Percentiles rank a stretch among this genome's conserved stretches.
Evolutionary conservation across 768 basidiomycete species (phyloP).

Genomic region (Tylopilus vinaceipallidus): DNA sequence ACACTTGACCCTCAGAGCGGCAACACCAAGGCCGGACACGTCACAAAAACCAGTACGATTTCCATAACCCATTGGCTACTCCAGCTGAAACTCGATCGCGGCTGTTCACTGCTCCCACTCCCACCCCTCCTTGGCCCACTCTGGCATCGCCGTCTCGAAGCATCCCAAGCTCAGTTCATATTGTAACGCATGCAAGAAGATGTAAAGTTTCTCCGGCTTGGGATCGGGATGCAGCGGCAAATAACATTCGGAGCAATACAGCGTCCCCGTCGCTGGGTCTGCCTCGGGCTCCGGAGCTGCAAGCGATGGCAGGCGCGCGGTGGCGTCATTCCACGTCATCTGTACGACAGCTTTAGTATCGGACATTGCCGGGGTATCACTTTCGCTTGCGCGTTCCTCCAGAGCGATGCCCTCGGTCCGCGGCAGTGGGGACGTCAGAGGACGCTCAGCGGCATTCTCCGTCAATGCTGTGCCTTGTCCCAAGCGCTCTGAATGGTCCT

Average conservation of each 20-base stretch:
- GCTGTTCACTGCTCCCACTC: slow-evolving; percentile 46
- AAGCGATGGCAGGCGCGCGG: slow-evolving; percentile 33
- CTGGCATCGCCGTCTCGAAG: slow-evolving; percentile 84
- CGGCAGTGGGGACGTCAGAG: not conserved
- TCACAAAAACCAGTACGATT: not conserved
- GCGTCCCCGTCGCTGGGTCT: slow-evolving; percentile 40
- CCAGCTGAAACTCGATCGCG: not conserved
- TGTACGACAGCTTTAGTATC: not conserved
- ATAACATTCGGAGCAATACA: slow-evolving; percentile 89
- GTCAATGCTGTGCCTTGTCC: not conserved
- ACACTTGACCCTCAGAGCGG: too few relatives aligned
- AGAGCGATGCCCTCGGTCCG: not conserved
- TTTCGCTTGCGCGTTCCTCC: not conserved
- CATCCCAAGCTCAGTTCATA: slow-evolving; percentile 82
- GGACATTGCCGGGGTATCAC: not conserved
- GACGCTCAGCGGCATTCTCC: not conserved
- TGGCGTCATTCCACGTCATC: slow-evolving; percentile 51
- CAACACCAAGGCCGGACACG: not conserved
- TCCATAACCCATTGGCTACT: not conserved
- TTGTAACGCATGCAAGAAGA: slow-evolving; percentile 89
- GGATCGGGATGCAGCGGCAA: slow-evolving; percentile 93
- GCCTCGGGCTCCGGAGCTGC: slow-evolving; percentile 28
- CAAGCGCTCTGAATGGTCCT: not conserved
- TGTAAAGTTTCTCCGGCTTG: slow-evolving; percentile 86
- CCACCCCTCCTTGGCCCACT: slow-evolving; percentile 82